Conservation (phyloP, 1,284 basidiomycete species). For the Fistulinella staudtii region DNA sequence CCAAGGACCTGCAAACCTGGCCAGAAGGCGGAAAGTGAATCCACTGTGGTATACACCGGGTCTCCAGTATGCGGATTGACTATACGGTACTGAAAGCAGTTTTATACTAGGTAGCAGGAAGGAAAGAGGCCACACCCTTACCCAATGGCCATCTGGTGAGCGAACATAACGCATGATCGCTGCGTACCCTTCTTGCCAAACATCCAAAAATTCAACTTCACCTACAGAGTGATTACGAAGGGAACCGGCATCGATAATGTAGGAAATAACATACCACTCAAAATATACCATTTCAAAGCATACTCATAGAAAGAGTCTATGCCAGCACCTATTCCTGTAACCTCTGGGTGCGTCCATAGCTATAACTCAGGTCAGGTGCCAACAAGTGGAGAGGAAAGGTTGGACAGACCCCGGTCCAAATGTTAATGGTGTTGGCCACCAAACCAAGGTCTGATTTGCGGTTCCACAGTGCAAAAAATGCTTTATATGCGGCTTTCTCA, state of each 20-base stretch:
- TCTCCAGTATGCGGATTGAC: slow-evolving; percentile 79
- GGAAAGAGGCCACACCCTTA: slow-evolving; percentile 33
- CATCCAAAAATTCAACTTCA: slow-evolving; percentile 83
- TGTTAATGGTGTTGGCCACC: slow-evolving; percentile 86
- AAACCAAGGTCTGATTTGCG: slow-evolving; percentile 76
- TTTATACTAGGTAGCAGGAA: slow-evolving; percentile 1
- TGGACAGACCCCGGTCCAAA: slow-evolving; percentile 64
- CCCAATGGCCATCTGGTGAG: slow-evolving; percentile 83
- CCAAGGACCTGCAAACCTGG: slow-evolving; percentile 85
- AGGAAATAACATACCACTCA: slow-evolving; percentile 67
- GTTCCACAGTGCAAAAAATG: slow-evolving; percentile 93
- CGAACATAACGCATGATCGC: slow-evolving; percentile 85
- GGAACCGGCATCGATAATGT: not conserved
- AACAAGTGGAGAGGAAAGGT: slow-evolving; percentile 1
- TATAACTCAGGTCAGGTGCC: slow-evolving; percentile 26
- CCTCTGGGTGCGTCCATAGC: slow-evolving; percentile 70
- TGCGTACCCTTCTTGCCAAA: slow-evolving; percentile 90
- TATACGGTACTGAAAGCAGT: slow-evolving; percentile 59
- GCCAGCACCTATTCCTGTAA: slow-evolving; percentile 84
- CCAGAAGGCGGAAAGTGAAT: slow-evolving; percentile 86
- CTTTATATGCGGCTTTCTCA: slow-evolving; percentile 78
- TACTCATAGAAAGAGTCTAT: slow-evolving; percentile 95
- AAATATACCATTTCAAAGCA: slow-evolving; percentile 83
- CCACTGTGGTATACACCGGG: slow-evolving; percentile 65
- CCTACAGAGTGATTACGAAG: slow-evolving; percentile 42